Conservation (phyloP, 768 basidiomycete genomes). For the Leccinum obscurum region DNA sequence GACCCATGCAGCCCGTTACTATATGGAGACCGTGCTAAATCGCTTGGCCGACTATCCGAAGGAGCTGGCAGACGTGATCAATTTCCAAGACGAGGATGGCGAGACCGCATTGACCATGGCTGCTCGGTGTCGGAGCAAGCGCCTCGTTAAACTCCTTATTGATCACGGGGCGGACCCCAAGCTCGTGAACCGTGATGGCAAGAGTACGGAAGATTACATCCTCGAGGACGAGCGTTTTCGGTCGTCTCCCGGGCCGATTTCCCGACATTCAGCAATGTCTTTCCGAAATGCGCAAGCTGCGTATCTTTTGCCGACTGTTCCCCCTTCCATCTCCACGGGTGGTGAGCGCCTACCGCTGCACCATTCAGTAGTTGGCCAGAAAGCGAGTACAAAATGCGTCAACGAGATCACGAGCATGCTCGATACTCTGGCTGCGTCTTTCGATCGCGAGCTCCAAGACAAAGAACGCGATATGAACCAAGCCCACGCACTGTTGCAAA, state of each 20-base stretch:
- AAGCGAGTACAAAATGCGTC: slow-evolving; percentile 80
- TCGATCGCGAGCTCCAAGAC: slow-evolving; percentile 88
- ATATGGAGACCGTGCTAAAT: slow-evolving; percentile 93
- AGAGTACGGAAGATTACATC: slow-evolving; percentile 98
- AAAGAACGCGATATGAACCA: slow-evolving; percentile 92
- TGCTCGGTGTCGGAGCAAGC: slow-evolving; percentile 92
- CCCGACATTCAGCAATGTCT: slow-evolving; percentile 65
- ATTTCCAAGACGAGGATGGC: slow-evolving; percentile 98
- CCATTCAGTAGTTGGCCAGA: slow-evolving; percentile 81
- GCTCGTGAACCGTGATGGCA: slow-evolving; percentile 90
- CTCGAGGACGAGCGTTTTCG: slow-evolving; percentile 97
- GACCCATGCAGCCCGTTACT: slow-evolving; percentile 96
- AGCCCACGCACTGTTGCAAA: slow-evolving; percentile 80
- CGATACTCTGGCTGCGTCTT: slow-evolving; percentile 83
- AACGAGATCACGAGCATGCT: slow-evolving; percentile 86
- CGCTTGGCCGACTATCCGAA: slow-evolving; percentile 91
- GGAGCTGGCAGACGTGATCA: slow-evolving; percentile 96
- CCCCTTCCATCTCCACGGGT: slow-evolving; percentile 43
- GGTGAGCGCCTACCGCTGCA: slow-evolving; percentile 75
- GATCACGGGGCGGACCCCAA: slow-evolving; percentile 98
- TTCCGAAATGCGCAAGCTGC: slow-evolving; percentile 68
- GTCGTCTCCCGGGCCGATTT: slow-evolving; percentile 80
- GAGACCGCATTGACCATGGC: slow-evolving; percentile 98
- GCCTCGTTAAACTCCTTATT: slow-evolving; percentile 91
- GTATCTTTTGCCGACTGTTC: slow-evolving; percentile 41